These are phyloP conservation scores for Podaxis carcinomalis DNA, from an alignment of 768 basidiomycete genomes.

Conservation along the genomic window DNA sequence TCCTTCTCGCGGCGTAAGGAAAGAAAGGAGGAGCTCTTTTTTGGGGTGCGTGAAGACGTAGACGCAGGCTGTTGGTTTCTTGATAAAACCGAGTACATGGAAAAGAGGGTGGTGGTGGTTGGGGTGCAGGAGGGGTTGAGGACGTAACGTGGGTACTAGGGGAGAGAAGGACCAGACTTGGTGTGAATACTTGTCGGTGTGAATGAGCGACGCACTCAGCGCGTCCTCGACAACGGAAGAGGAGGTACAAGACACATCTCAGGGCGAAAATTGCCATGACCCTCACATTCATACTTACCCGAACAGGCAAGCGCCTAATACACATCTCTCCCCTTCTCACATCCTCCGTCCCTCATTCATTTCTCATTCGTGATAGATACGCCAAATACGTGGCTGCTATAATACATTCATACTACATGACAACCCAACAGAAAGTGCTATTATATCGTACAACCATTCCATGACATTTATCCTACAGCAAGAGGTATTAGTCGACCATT, in stretches of 20 bases:
- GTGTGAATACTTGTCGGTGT: background rate
- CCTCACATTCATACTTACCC: constrained; percentile 5
- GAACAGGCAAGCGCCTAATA: background rate
- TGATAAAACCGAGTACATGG: constrained; percentile 36
- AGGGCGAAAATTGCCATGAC: constrained; percentile 9
- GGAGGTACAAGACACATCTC: constrained; percentile 2
- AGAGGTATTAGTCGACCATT: background rate
- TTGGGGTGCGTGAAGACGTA: constrained; percentile 35
- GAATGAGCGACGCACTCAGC: constrained; percentile 3
- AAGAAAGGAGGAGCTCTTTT: constrained; percentile 54
- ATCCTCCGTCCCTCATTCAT: background rate
- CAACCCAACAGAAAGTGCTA: background rate
- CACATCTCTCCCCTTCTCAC: background rate
- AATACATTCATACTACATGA: background rate
- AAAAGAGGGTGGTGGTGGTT: constrained; percentile 9
- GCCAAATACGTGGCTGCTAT: background rate
- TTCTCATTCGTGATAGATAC: background rate
- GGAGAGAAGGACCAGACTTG: constrained; percentile 2
- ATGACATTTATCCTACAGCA: background rate
- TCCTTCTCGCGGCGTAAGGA: constrained; percentile 51
- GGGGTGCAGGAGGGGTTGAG: background rate
- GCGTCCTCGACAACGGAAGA: constrained; percentile 2
- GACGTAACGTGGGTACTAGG: constrained; percentile 1
- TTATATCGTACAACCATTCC: background rate
- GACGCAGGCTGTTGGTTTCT: constrained; percentile 29